Evolutionary conservation across 371 early-diverging fungal species (phyloP).

Genomic region (Circinella minor): DNA sequence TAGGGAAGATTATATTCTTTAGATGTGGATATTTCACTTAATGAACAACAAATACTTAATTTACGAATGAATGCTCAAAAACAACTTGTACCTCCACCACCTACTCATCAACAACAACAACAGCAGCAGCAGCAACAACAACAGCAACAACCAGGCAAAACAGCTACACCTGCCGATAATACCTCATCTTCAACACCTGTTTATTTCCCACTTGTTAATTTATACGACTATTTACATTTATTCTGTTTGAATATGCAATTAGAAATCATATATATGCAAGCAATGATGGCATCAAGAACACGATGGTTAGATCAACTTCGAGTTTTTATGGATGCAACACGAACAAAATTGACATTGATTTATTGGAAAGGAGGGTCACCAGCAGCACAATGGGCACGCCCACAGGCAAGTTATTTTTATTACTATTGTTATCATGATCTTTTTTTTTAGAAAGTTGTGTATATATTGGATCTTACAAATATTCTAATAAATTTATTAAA

Average conservation of each 20-base stretch:
- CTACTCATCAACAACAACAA: constrained; percentile 7
- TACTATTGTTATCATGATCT: background rate
- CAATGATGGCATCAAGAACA: constrained; percentile 59
- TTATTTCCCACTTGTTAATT: constrained; percentile 59
- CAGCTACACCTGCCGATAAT: too few species aligned
- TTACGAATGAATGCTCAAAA: constrained; percentile 56
- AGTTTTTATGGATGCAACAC: constrained; percentile 60
- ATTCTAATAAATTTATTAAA: too few species aligned
- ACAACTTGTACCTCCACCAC: constrained; percentile 48
- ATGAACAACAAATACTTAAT: constrained; percentile 53
- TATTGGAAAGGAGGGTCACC: constrained; percentile 67
- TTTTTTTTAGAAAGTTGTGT: too few species aligned
- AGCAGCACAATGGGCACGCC: constrained; percentile 49
- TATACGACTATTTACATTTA: constrained; percentile 73
- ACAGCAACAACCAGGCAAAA: too few species aligned
- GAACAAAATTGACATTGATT: constrained; percentile 57
- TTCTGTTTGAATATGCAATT: constrained; percentile 70
- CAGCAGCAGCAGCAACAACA: constrained; percentile 1
- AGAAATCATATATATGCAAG: constrained; percentile 69
- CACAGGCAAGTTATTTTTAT: constrained; percentile 22
- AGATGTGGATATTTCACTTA: constrained; percentile 60
- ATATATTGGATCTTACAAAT: too few species aligned
- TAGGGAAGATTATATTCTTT: background rate
- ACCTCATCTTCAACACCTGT: constrained; percentile 6
- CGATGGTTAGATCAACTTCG: constrained; percentile 71